Evolutionary conservation across 2,329 filamentous ascomycete genomes (phyloP), one percentile per base, ranked within the genome.

Genomic region (Penicillium sp.): DNA sequence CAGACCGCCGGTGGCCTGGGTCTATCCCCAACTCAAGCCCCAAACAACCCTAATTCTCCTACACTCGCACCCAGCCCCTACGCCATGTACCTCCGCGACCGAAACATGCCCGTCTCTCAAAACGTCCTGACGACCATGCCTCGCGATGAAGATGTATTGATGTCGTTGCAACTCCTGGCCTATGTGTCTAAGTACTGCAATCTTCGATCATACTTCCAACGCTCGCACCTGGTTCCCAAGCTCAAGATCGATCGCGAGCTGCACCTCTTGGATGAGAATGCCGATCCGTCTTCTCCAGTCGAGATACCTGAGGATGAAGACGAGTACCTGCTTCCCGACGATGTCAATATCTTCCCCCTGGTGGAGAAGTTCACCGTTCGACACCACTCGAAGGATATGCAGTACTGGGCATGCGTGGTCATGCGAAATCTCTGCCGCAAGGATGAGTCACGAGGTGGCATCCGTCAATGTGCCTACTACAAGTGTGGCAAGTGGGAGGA

Each of bases 101-200:
- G 88, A 33, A 84, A 87, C 46, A 81, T 84, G 33, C 84, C 88
- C 38, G 73, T 78, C 24, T 83, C 84, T 64, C 82, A 87, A 14
- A 86, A 87, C 61, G 86, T 95, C 63, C 77, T 96, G 28, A 89
- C 92, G 25, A 88, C 91, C 10, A 95, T 97, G 88, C 94, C 94
- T 9, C 85, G 94, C 45, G 94, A 99, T 64, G 94, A 99, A 71
- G 94, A 99, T 65, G 94, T 99, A 2, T 79, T 99, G 57, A 96
- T 99, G 92, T 96, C 94, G 5, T 81, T 99, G 33, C 94, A 99
- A 73, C 83, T 99, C 18, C 82, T 99, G 41, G 94, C 94, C 14
- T 99, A 99, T 69, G 92, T 99, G 50, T 96, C 92, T 22, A 99
- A 99, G 73, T 99, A 99, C 74, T 97, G 94, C 79, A 95, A 95